These are phyloP conservation scores for Talaromyces stipitatus DNA, from an alignment of 495 filamentous ascomycete species.

Conservation along the genomic window DNA sequence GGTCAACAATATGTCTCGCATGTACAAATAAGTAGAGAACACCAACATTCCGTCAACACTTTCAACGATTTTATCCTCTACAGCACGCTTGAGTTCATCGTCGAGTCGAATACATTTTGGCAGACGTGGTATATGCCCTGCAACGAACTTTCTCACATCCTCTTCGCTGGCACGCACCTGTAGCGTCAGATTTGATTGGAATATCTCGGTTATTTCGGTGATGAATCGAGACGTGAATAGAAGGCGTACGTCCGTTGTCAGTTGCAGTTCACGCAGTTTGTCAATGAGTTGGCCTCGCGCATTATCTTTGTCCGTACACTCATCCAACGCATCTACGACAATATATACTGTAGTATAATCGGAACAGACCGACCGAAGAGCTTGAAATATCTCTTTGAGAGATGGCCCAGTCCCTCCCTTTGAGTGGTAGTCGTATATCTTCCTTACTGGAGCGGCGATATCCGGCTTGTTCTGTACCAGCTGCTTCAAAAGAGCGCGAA, in stretches of 20 bases:
- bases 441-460: conserved; percentile 16
- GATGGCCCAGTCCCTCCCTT: conserved; percentile 13
- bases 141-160: conserved; percentile 27
- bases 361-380: conserved; percentile 17
- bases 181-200: conserved; percentile 12
- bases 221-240: conserved; percentile 30
- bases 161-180: conserved; percentile 29
- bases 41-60: conserved; percentile 9
- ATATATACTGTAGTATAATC: conserved; percentile 21
- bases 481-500: conserved; percentile 31
- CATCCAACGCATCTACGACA: conserved; percentile 34
- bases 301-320: conserved; percentile 10
- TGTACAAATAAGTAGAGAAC: not conserved
- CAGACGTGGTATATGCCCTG: conserved; percentile 6
- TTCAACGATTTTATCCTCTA: conserved; percentile 1
- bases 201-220: conserved; percentile 20
- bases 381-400: conserved; percentile 16
- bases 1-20: not conserved
- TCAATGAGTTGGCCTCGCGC: conserved; percentile 8
- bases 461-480: conserved; percentile 15
- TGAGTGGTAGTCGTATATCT: conserved; percentile 11
- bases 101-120: not conserved
- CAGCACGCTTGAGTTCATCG: not conserved
- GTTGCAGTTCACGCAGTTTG: conserved; percentile 3
- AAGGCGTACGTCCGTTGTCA: conserved; percentile 1